Conservation (phyloP, 2,329 filamentous ascomycete species). For the Trematosphaeria pertusa region DNA sequence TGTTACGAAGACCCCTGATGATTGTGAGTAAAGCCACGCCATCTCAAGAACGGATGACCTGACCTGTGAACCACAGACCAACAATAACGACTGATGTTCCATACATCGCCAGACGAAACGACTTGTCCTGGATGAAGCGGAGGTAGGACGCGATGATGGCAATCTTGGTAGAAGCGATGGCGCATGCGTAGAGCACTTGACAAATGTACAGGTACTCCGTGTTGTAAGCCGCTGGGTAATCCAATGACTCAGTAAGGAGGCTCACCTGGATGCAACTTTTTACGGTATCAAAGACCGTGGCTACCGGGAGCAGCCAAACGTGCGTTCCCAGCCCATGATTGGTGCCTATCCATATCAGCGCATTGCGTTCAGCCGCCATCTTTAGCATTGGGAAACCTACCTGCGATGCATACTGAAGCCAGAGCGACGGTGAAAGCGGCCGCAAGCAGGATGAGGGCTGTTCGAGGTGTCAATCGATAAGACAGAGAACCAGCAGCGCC, state of each 20-base stretch:
- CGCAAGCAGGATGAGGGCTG: slow-evolving; percentile 34
- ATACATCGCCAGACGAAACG: slow-evolving; percentile 31
- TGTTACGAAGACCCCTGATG: slow-evolving; percentile 30
- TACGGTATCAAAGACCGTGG: slow-evolving; percentile 17
- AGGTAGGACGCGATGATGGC: slow-evolving; percentile 39
- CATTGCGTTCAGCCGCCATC: not conserved
- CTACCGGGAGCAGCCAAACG: slow-evolving; percentile 26
- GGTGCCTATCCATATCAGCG: slow-evolving; percentile 14
- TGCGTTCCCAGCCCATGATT: slow-evolving; percentile 30
- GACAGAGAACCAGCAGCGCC: not conserved
- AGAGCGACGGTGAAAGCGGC: slow-evolving; percentile 32
- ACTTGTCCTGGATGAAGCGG: slow-evolving; percentile 27
- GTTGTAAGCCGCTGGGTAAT: slow-evolving; percentile 9
- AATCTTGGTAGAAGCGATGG: slow-evolving; percentile 35
- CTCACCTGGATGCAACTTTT: slow-evolving; percentile 29
- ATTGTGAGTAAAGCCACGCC: not conserved
- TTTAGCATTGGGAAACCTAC: slow-evolving; percentile 15
- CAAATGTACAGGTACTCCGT: slow-evolving; percentile 31
- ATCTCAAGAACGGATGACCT: not conserved
- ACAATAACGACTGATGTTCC: slow-evolving; percentile 18
- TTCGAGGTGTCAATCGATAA: not conserved
- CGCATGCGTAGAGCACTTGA: slow-evolving; percentile 35
- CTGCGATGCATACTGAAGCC: slow-evolving; percentile 29
- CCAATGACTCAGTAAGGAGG: not conserved
- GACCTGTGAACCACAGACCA: slow-evolving; percentile 30